Conservation (phyloP, 1,139 yeast genomes). For the Sugiyamaella xylanicola region DNA sequence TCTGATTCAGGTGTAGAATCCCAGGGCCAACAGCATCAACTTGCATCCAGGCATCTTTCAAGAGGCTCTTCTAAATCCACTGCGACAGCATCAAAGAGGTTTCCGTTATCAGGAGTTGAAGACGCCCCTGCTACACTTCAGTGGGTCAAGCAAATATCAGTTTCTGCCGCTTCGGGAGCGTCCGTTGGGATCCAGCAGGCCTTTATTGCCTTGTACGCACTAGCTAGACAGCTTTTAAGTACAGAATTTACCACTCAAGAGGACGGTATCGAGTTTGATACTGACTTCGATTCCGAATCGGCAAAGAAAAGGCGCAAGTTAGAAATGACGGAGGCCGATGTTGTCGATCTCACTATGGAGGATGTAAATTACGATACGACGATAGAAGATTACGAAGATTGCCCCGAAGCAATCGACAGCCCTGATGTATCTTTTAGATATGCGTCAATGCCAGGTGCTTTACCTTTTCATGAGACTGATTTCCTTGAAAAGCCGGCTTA, state of each 20-base stretch:
- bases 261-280: not conserved
- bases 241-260: conserved; percentile 8
- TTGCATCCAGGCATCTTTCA: no score
- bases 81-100: not conserved
- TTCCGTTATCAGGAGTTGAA: not conserved
- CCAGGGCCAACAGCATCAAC: not conserved
- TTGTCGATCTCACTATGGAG: not conserved
- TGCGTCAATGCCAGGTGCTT: not conserved
- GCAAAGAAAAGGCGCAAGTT: conserved; percentile 3
- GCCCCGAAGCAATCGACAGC: not conserved
- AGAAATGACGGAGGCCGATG: not conserved
- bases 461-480: conserved; percentile 11
- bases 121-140: not conserved
- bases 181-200: conserved; percentile 7
- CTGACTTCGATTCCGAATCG: conserved; percentile 3
- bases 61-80: no score
- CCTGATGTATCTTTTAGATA: not conserved
- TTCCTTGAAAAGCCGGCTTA: conserved; percentile 18
- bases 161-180: conserved; percentile 9
- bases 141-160: conserved; percentile 11
- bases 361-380: not conserved
- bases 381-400: not conserved
- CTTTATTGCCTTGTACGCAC: conserved; percentile 1
- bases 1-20: not conserved
- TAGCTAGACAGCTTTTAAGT: conserved; percentile 2